A percentile compares a stretch with the other conserved stretches of the same genome.
These are phyloP conservation scores for Saposhnikovia divaricata DNA, from an alignment of 129 eudicot genomes.

Conservation along the genomic window DNA sequence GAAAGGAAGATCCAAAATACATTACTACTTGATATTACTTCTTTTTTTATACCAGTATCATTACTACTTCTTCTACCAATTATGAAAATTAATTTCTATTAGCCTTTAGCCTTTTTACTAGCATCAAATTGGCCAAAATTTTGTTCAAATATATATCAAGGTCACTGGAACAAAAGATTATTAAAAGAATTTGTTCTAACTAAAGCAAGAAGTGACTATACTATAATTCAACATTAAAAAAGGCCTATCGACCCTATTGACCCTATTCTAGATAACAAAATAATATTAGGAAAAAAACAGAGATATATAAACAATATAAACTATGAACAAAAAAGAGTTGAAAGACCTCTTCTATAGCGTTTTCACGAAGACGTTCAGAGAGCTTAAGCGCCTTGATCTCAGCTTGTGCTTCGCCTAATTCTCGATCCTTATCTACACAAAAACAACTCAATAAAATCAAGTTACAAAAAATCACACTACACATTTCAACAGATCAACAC, in stretches of 20 bases:
- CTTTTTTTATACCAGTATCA: background rate
- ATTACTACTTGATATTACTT: background rate
- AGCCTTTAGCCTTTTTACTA: background rate
- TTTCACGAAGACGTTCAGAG: constrained; percentile 73
- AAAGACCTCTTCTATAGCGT: constrained; percentile 86
- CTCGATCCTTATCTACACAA: constrained; percentile 77
- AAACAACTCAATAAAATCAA: constrained; percentile 11
- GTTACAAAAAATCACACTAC: background rate
- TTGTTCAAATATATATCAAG: background rate
- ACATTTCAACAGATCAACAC: constrained; percentile 23
- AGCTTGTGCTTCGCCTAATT: constrained; percentile 69
- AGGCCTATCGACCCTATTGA: background rate
- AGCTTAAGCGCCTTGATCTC: constrained; percentile 75
- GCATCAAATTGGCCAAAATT: background rate
- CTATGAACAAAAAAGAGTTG: background rate
- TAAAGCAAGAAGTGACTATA: background rate
- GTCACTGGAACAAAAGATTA: background rate
- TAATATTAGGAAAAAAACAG: too few species aligned
- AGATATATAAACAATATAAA: background rate
- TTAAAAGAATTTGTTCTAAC: background rate
- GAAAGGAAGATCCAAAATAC: background rate
- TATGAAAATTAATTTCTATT: background rate
- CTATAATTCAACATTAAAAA: background rate
- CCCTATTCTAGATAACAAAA: background rate
- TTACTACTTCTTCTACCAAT: background rate